Evolutionary conservation across 192 early-diverging fungal genomes (phyloP).

Genomic region (Coemansia sp.): DNA sequence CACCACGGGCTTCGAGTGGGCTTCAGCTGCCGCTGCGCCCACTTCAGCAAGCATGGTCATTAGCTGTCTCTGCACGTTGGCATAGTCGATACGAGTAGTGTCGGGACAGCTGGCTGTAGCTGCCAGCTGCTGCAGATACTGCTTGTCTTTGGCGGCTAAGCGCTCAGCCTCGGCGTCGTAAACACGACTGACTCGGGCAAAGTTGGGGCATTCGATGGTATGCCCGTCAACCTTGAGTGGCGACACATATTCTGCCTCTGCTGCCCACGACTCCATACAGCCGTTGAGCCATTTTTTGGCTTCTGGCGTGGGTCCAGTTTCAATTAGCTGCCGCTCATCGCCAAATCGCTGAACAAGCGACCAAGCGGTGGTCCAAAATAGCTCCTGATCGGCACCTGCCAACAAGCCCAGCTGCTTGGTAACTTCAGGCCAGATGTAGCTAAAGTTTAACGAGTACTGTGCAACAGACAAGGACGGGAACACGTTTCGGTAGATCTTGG

Average conservation of each 20-base stretch:
- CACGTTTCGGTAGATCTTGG: slow-evolving; percentile 69
- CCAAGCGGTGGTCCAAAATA: slow-evolving; percentile 65
- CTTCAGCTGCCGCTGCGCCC: slow-evolving; percentile 60
- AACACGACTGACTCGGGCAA: slow-evolving; percentile 28
- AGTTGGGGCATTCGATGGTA: slow-evolving; percentile 34
- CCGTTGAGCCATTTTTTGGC: slow-evolving; percentile 29
- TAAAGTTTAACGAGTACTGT: slow-evolving; percentile 77
- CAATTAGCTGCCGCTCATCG: slow-evolving; percentile 58
- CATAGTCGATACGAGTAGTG: slow-evolving; percentile 62
- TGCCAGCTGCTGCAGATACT: slow-evolving; percentile 7
- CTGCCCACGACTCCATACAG: slow-evolving; percentile 8
- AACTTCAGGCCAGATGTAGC: slow-evolving; percentile 78
- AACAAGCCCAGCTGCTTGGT: slow-evolving; percentile 58
- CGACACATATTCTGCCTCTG: slow-evolving; percentile 7
- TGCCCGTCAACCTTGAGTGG: slow-evolving; percentile 39
- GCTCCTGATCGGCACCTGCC: slow-evolving; percentile 51
- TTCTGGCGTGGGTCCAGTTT: slow-evolving; percentile 43
- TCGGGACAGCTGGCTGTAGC: slow-evolving; percentile 17
- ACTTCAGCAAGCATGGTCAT: slow-evolving; percentile 61
- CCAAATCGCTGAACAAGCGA: slow-evolving; percentile 57
- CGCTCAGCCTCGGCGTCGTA: slow-evolving; percentile 9
- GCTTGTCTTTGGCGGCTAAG: slow-evolving; percentile 1
- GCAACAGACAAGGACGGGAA: slow-evolving; percentile 63
- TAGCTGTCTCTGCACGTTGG: slow-evolving; percentile 65
- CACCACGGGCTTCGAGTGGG: slow-evolving; percentile 60